Percentiles rank a stretch among this genome's conserved stretches.
These are phyloP conservation scores for Phlyctochytrium arcticum DNA, from an alignment of 192 early-diverging fungal genomes.

Conservation along the genomic window DNA sequence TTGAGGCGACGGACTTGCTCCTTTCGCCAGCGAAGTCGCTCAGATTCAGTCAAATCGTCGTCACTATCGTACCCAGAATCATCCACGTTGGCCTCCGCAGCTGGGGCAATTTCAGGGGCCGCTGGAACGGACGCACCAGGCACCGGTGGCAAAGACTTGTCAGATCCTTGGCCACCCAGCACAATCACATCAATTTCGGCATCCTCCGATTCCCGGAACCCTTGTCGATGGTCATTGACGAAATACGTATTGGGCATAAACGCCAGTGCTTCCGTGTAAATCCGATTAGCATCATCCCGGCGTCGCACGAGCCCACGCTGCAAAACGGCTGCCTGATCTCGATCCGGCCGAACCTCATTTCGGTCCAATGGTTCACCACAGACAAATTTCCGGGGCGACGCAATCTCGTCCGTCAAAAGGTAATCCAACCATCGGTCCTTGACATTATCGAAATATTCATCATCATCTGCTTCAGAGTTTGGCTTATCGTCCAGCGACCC, in stretches of 20 bases:
- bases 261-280: constrained; percentile 84
- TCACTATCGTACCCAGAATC: constrained; percentile 15
- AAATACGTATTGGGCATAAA: constrained; percentile 93
- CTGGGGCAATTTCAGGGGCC: not conserved
- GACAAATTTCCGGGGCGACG: constrained; percentile 34
- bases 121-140: not conserved
- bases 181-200: constrained; percentile 26
- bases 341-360: constrained; percentile 34
- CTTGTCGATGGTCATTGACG: constrained; percentile 91
- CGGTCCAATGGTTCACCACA: constrained; percentile 27
- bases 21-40: constrained; percentile 53
- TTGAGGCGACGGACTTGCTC: constrained; percentile 77
- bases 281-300: constrained; percentile 23
- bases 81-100: not conserved
- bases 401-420: constrained; percentile 45
- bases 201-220: constrained; percentile 78
- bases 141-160: not conserved
- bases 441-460: not conserved
- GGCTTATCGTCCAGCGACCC: constrained; percentile 4
- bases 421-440: constrained; percentile 48
- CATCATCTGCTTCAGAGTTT: not conserved
- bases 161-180: not conserved
- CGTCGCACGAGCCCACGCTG: constrained; percentile 41
- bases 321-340: constrained; percentile 23
- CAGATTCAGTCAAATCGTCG: constrained; percentile 5